These are phyloP conservation scores for Psilocybe mexicana DNA, from an alignment of 1,284 basidiomycete species.

Conservation along the genomic window DNA sequence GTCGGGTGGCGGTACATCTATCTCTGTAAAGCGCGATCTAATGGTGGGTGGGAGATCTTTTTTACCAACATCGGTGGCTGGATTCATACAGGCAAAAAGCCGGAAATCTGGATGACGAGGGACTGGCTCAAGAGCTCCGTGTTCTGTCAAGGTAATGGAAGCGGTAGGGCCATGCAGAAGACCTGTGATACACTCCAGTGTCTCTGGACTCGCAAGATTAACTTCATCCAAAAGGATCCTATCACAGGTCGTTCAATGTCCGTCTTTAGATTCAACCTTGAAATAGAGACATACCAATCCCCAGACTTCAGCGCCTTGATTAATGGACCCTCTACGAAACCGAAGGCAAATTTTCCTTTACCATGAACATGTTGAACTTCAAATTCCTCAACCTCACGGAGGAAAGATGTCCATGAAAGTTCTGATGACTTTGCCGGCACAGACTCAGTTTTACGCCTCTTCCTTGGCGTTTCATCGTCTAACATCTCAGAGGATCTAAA, in stretches of 20 bases:
- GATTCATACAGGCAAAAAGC: conserved; percentile 99
- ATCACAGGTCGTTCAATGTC: conserved; percentile 11
- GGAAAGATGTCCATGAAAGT: conserved; percentile 74
- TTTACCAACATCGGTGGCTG: conserved; percentile 98
- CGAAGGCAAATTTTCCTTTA: conserved; percentile 88
- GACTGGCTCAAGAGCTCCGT: conserved; percentile 90
- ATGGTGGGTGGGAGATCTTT: conserved; percentile 93
- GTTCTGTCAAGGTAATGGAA: conserved; percentile 92
- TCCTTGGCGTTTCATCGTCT: conserved; percentile 58
- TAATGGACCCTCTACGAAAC: conserved; percentile 94
- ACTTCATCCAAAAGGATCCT: conserved; percentile 97
- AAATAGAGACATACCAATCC: conserved; percentile 71
- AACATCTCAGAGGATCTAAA: conserved; percentile 23
- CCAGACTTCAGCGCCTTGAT: conserved; percentile 90
- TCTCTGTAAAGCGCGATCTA: conserved; percentile 91
- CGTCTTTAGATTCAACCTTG: neutral
- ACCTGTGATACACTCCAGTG: conserved; percentile 89
- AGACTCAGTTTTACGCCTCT: conserved; percentile 71
- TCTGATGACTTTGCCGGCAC: conserved; percentile 46
- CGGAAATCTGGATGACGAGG: conserved; percentile 94
- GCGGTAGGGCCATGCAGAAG: conserved; percentile 85
- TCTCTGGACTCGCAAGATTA: conserved; percentile 94
- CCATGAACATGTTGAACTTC: conserved; percentile 84
- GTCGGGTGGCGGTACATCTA: conserved; percentile 94
- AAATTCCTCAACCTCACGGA: conserved; percentile 76